Percentiles rank a stretch among this genome's conserved stretches.
Evolutionary conservation across 805 yeast species (phyloP).

Genomic region (Saturnispora diversa): DNA sequence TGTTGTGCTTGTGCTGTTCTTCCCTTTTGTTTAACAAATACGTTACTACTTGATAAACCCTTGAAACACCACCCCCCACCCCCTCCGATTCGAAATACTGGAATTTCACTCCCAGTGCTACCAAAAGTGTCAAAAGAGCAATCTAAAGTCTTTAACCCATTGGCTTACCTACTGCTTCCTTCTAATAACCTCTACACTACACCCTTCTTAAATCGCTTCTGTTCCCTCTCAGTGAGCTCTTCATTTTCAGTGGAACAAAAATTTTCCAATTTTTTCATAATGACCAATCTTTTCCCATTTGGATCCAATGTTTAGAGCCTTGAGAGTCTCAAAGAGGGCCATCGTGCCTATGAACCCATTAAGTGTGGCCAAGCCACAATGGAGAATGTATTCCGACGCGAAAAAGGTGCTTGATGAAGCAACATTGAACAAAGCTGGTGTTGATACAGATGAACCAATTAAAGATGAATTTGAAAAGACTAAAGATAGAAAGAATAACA

Average conservation of each 20-base stretch:
- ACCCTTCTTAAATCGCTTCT: too few relatives aligned
- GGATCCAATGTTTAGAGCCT: constrained; percentile 1
- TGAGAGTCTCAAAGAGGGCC: constrained; percentile 3
- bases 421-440: constrained; percentile 74
- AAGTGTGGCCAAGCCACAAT: background rate
- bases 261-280: background rate
- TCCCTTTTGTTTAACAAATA: too few relatives aligned
- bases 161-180: too few relatives aligned
- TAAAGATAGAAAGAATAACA: constrained; percentile 44
- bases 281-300: background rate
- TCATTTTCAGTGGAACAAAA: background rate
- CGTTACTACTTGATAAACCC: too few relatives aligned
- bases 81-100: too few relatives aligned
- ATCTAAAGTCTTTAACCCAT: too few relatives aligned
- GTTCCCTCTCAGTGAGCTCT: too few relatives aligned
- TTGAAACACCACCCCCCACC: too few relatives aligned
- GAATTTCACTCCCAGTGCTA: too few relatives aligned
- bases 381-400: constrained; percentile 7
- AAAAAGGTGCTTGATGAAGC: constrained; percentile 64
- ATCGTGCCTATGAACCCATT: background rate
- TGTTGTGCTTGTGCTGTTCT: too few relatives aligned
- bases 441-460: constrained; percentile 40
- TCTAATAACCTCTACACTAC: too few relatives aligned
- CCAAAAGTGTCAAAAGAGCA: too few relatives aligned
- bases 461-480: constrained; percentile 30